Percentiles rank a stretch among this genome's conserved stretches.
phyloP scores from a whole-genome alignment of 1,284 basidiomycete genomes.

The Melanopsichium pennsylvanicum region DNA sequence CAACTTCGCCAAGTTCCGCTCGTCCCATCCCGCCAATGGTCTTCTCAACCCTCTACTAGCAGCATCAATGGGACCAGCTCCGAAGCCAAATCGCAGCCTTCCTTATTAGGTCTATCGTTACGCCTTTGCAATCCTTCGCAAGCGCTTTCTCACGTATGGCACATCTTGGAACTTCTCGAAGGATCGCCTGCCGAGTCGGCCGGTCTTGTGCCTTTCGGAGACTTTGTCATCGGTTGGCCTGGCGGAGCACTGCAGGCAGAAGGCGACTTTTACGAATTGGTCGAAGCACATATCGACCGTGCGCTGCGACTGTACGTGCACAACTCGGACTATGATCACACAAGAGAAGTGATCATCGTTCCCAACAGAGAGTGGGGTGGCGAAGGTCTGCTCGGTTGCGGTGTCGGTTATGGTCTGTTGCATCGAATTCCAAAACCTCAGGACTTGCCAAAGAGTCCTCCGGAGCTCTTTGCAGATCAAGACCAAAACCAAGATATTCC shows the following conservation, averaged over 20 bases:
- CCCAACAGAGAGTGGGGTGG: constrained; percentile 62
- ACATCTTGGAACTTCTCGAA: constrained; percentile 94
- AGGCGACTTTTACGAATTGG: constrained; percentile 94
- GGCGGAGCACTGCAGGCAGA: constrained; percentile 85
- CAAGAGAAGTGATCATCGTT: constrained; percentile 63
- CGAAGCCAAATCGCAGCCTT: constrained; percentile 68
- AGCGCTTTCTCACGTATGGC: constrained; percentile 74
- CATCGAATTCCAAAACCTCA: constrained; percentile 58
- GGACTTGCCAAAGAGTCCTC: constrained; percentile 40
- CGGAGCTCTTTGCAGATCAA: constrained; percentile 19
- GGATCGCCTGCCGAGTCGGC: constrained; percentile 85
- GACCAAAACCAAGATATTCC: constrained; percentile 9
- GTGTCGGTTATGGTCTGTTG: constrained; percentile 60
- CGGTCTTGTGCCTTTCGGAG: constrained; percentile 84
- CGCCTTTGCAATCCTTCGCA: constrained; percentile 74
- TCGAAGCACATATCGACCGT: constrained; percentile 92
- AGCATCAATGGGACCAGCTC: constrained; percentile 35
- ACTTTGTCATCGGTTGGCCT: constrained; percentile 92
- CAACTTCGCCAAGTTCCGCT: constrained; percentile 84
- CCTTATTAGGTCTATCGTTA: constrained; percentile 88
- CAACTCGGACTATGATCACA: constrained; percentile 87
- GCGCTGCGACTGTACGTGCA: constrained; percentile 93
- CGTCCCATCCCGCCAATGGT: constrained; percentile 83
- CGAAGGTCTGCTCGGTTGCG: constrained; percentile 61
- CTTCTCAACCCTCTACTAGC: constrained; percentile 51